Base-by-base conservation (phyloP, 148 eudicot genomes). In the Pharnaceum exiguum region DNA sequence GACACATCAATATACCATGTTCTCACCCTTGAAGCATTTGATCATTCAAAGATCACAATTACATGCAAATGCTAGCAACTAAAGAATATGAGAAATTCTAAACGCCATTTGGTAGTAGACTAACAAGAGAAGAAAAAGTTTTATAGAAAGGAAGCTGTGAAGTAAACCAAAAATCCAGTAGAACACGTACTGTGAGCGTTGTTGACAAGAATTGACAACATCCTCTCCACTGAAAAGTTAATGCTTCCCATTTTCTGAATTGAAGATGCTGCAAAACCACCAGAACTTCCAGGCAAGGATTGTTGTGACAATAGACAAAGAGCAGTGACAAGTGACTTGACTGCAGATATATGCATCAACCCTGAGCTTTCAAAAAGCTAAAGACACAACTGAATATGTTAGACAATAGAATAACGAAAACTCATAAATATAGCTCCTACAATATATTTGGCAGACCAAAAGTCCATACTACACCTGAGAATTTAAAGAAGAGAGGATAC, bases 321-420 rank as follows among this genome's bases (percentile, higher is more conserved):
- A 55, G 98, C 96, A 62, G 84, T 83, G 60, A 93, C 82, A 69
- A 93, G 96, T 46, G 98, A 93, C 69, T 85, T 89, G 51, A 93
- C 98, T n/a, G 98, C 86, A 53, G 90, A 80, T 57, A 85, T 60
- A 72, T 85, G 77, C 98, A 93, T 93, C 79, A 93, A 28, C 32
- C 71, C 90, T 15, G 98, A 88, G 76, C 96, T 88, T 76, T 93
- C 96, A 56, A 93, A 93, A 49, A 93, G 76, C 98, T 93, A 69
- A 56, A 77, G 39, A 44, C 24, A 77, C 24, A 62, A 47, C 53
- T 65, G 19, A n/a, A 60, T 24, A 44, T 37, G 65, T 73, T 59
- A 76, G 71, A 59, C 24, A 13, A 17, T 10, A 45, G 11, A 13
- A 9, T 38, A 4, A 16, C 1, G 24, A n/a, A n/a, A n/a, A n/a